Evolutionary conservation across 2,329 filamentous ascomycete species (phyloP).

Genomic region (Atkinsonella texensis): DNA sequence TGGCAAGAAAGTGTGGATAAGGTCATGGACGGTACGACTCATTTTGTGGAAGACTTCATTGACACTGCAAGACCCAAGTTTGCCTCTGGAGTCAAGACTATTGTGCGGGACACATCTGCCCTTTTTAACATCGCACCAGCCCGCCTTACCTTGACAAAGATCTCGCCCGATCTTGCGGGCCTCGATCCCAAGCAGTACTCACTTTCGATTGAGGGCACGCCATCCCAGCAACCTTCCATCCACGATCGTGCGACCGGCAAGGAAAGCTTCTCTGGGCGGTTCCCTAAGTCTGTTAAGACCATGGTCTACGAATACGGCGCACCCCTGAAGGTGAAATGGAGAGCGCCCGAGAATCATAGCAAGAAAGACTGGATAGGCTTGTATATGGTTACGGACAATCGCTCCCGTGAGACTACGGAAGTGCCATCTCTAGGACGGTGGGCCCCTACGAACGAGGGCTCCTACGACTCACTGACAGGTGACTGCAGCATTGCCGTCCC

Average conservation of each 20-base stretch:
- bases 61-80: slow-evolving; percentile 78
- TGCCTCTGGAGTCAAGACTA: slow-evolving; percentile 71
- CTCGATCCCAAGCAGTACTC: slow-evolving; percentile 71
- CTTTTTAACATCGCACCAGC: slow-evolving; percentile 85
- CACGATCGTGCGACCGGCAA: slow-evolving; percentile 55
- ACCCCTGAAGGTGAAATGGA: slow-evolving; percentile 84
- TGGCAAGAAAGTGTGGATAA: slow-evolving; percentile 81
- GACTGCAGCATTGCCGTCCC: slow-evolving; percentile 65
- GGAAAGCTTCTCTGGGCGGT: slow-evolving; percentile 58
- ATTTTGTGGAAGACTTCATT: slow-evolving; percentile 84
- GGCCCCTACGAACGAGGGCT: slow-evolving; percentile 66
- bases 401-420: slow-evolving; percentile 70
- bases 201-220: slow-evolving; percentile 58
- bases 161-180: slow-evolving; percentile 69
- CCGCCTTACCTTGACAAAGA: slow-evolving; percentile 68
- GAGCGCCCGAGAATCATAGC: slow-evolving; percentile 73
- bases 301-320: slow-evolving; percentile 79
- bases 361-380: slow-evolving; percentile 92
- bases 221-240: slow-evolving; percentile 34
- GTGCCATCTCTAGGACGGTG: slow-evolving; percentile 81
- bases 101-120: slow-evolving; percentile 77
- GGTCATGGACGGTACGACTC: slow-evolving; percentile 72
- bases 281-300: slow-evolving; percentile 59
- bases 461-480: slow-evolving; percentile 62
- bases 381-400: slow-evolving; percentile 92